A percentile compares a stretch with the other conserved stretches of the same genome.
phyloP scores from a whole-genome alignment of 305 asterid genomes.

The Fraxinus greggii region DNA sequence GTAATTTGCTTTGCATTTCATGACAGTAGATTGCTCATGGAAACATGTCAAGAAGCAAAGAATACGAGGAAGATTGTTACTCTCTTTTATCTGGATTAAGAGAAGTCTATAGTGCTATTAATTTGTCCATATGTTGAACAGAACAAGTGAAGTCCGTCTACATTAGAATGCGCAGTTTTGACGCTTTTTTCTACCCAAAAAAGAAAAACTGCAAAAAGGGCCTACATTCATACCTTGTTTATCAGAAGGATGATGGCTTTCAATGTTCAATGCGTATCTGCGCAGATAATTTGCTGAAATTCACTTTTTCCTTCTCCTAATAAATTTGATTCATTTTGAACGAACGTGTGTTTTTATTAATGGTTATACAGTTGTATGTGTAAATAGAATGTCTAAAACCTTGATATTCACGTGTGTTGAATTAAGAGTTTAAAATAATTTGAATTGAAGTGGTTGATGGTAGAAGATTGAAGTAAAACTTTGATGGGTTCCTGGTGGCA shows the following conservation, averaged over 20 bases:
- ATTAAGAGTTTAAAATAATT: neutral
- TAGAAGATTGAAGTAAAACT: neutral
- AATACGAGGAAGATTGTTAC: slow-evolving; percentile 89
- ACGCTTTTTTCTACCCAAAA: neutral
- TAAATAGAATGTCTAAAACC: neutral
- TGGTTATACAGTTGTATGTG: neutral
- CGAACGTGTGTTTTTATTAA: neutral
- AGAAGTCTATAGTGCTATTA: slow-evolving; percentile 6
- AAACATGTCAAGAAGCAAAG: slow-evolving; percentile 97
- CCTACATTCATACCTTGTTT: slow-evolving; percentile 13
- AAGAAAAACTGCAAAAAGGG: slow-evolving; percentile 4
- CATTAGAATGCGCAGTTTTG: slow-evolving; percentile 18
- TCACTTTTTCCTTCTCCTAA: neutral
- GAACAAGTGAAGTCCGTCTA: slow-evolving; percentile 12
- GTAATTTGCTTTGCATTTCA: slow-evolving; percentile 97
- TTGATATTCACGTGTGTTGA: neutral
- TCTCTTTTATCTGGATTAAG: slow-evolving; percentile 86
- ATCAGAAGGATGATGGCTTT: neutral
- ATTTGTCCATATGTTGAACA: slow-evolving; percentile 24
- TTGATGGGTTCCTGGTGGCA: neutral
- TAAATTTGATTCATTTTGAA: neutral
- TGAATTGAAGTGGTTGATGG: neutral
- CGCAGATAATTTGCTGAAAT: neutral
- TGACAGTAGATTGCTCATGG: slow-evolving; percentile 94
- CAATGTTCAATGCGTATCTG: neutral